Base-by-base conservation (phyloP, 2,329 filamentous ascomycete genomes). In the Colletotrichum liaoningense region DNA sequence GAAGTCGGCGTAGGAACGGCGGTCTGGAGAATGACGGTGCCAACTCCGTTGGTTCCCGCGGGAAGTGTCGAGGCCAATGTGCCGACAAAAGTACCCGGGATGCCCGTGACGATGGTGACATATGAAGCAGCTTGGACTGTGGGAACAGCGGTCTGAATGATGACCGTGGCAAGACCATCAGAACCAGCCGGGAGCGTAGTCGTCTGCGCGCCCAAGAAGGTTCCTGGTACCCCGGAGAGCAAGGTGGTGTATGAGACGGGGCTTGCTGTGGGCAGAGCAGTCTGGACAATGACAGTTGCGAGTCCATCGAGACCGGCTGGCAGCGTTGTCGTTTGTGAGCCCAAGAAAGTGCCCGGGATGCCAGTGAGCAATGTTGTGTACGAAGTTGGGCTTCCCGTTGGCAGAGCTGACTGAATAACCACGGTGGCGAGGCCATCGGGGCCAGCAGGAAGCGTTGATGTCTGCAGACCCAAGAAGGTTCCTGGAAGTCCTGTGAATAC, bases 11-110 rank as follows among this genome's bases (percentile, higher is more conserved):
- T 62, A 5, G 56, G 56, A 54, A 62, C 22, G 9, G 65, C 56
- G 5, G 65, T 60, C 24, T 70, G 63, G 22, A 70, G 19, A 12
- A 70, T 14, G 19, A 70, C 55, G 7, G 68, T 70, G 5, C 38
- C 65, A 26, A 55, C 38, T 16, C 49, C 52, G 4, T 42, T 12
- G 52, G 26, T 57, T 24, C 68, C 68, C 7, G 56, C 63, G 4
- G 68, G 56, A 5, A 62, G 56, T 5, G 68, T 71, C 7, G 68
- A 60, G 11, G 63, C 42, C 26, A 14, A 22, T 8, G 30, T 52
- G 4, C 68, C 68, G 9, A 33, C 19, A 12, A 71, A 55, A 1
- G 42, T 46, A 38, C 63, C 68, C 1, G 56, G 55, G 26, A 71
- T 28, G n/a, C 63, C 68, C 3, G 63, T 60, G 24, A 71, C 28